Evolutionary conservation across 805 yeast genomes (phyloP).

Genomic region (Lachancea cidri): DNA sequence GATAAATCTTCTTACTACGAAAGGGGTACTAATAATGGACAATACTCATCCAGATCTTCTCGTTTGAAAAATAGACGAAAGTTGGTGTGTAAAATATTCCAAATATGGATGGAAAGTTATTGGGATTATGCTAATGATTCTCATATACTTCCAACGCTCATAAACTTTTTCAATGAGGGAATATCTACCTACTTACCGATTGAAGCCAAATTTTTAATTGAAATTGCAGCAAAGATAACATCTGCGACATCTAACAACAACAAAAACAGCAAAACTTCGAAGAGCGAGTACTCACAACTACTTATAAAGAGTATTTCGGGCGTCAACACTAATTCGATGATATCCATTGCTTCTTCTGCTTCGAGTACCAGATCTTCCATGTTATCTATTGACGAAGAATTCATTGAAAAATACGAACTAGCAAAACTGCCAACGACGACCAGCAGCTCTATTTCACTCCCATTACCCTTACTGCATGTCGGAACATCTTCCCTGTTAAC

Average conservation of each 20-base stretch:
- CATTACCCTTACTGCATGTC: slow-evolving; percentile 25
- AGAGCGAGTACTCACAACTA: slow-evolving; percentile 44
- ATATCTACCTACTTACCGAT: slow-evolving; percentile 56
- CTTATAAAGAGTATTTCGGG: slow-evolving; percentile 44
- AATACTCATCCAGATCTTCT: slow-evolving; percentile 39
- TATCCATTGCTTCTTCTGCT: slow-evolving; percentile 24
- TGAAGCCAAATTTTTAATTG: slow-evolving; percentile 58
- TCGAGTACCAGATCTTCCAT: slow-evolving; percentile 27
- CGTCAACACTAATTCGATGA: slow-evolving; percentile 25
- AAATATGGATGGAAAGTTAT: slow-evolving; percentile 84
- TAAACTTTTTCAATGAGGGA: slow-evolving; percentile 77
- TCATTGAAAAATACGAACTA: slow-evolving; percentile 55
- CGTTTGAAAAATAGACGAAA: slow-evolving; percentile 57
- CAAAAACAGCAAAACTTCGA: slow-evolving; percentile 9
- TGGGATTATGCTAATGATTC: slow-evolving; percentile 70
- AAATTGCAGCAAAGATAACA: slow-evolving; percentile 55
- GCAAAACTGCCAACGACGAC: slow-evolving; percentile 39
- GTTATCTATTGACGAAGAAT: slow-evolving; percentile 38
- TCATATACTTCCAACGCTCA: slow-evolving; percentile 56
- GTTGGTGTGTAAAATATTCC: slow-evolving; percentile 62
- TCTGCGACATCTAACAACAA: slow-evolving; percentile 47
- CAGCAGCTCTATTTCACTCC: slow-evolving; percentile 38
- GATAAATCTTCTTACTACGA: slow-evolving; percentile 34
- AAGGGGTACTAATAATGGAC: slow-evolving; percentile 32
- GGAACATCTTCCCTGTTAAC: slow-evolving; percentile 36